phyloP scores from a whole-genome alignment of 257 asterid genomes.

The Solanum pennellii region DNA sequence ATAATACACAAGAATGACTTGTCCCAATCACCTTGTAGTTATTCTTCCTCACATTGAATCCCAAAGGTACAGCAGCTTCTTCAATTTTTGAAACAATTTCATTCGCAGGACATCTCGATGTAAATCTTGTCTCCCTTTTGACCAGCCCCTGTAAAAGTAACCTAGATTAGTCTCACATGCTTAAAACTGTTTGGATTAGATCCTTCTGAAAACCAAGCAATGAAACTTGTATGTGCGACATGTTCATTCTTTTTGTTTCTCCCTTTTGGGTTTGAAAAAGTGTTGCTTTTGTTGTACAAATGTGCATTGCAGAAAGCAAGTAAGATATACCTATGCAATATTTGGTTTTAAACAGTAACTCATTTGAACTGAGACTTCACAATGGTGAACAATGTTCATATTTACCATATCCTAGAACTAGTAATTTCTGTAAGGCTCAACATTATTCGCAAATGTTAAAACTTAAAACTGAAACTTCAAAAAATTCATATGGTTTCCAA shows the following conservation, averaged over 20 bases:
- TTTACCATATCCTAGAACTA: neutral
- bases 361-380: neutral
- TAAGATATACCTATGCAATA: neutral
- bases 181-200: neutral
- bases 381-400: neutral
- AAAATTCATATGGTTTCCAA: neutral
- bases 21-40: constrained; percentile 48
- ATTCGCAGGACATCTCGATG: constrained; percentile 59
- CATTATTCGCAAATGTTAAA: neutral
- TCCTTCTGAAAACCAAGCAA: neutral
- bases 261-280: neutral
- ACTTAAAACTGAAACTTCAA: neutral
- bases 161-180: neutral
- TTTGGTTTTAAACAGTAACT: neutral
- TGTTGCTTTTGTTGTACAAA: neutral
- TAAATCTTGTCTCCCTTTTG: constrained; percentile 67
- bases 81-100: constrained; percentile 70
- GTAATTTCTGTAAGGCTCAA: neutral
- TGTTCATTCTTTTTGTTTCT: neutral
- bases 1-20: neutral
- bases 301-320: neutral
- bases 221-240: neutral
- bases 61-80: constrained; percentile 61
- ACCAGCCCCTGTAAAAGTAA: constrained; percentile 45
- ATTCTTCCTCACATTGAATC: constrained; percentile 65